Conservation (phyloP, 1,284 basidiomycete genomes). For the Fomitopsis betulina region DNA sequence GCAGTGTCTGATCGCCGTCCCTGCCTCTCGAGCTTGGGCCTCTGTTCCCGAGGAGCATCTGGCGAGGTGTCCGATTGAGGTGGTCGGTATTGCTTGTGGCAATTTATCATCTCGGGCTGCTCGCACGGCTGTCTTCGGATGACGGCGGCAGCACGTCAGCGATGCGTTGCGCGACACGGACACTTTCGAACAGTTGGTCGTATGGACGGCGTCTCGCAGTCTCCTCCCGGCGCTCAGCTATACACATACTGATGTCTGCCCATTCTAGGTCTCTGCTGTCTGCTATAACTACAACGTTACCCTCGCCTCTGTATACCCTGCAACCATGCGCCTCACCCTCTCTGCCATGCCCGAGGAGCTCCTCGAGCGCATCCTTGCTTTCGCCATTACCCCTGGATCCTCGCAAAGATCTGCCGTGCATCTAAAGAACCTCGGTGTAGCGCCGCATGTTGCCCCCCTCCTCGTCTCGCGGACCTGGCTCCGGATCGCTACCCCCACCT, state of each 20-base stretch:
- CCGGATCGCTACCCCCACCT: constrained; percentile 47
- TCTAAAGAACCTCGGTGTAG: constrained; percentile 3
- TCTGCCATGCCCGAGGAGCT: constrained; percentile 52
- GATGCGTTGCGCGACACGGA: no score
- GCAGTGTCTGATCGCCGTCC: no score
- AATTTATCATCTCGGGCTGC: no score
- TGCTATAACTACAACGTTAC: background rate
- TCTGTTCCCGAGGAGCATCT: no score
- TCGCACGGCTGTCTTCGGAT: no score
- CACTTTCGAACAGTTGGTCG: background rate
- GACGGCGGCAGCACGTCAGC: background rate
- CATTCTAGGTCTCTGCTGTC: background rate
- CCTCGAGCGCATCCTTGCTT: constrained; percentile 44
- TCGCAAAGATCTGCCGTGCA: constrained; percentile 25
- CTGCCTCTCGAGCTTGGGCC: no score
- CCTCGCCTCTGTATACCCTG: background rate
- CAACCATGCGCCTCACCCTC: constrained; percentile 20
- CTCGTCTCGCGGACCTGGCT: constrained; percentile 45
- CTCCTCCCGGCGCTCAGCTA: background rate
- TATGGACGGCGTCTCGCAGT: background rate
- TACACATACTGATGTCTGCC: background rate
- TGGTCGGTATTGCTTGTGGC: no score
- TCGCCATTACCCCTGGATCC: constrained; percentile 29
- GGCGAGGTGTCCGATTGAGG: no score
- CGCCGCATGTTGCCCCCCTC: constrained; percentile 34